Percentiles rank a stretch among this genome's conserved stretches.
phyloP scores from a whole-genome alignment of 441 rosid genomes.

The Bruguiera hainesii region DNA sequence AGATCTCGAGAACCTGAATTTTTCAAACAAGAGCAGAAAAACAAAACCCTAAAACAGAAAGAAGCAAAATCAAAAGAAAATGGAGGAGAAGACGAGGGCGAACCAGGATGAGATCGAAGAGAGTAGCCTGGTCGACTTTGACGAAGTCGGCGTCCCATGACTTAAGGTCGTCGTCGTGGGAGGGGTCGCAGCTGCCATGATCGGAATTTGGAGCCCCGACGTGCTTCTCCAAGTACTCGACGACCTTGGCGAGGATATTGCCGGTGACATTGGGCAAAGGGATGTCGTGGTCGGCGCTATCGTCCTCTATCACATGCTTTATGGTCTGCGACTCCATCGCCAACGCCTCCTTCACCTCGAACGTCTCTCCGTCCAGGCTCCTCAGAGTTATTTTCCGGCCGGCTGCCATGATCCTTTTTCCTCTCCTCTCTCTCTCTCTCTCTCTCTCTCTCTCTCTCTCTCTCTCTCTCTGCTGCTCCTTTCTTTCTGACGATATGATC shows the following conservation, averaged over 20 bases:
- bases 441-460: background rate
- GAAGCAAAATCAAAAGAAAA: no score
- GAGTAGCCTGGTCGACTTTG: constrained; percentile 59
- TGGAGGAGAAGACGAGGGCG: no score
- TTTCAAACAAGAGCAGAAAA: no score
- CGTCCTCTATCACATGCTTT: constrained; percentile 45
- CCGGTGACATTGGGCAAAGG: constrained; percentile 40
- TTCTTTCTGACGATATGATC: background rate
- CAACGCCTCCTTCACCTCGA: constrained; percentile 48
- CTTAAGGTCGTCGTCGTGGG: constrained; percentile 40
- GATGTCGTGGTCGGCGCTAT: constrained; percentile 35
- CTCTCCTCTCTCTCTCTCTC: background rate
- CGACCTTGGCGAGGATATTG: constrained; percentile 37
- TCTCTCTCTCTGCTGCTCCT: background rate
- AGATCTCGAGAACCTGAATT: no score
- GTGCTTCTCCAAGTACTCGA: constrained; percentile 51
- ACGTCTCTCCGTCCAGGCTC: constrained; percentile 39
- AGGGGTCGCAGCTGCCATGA: constrained; percentile 19
- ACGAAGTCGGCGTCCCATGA: constrained; percentile 64
- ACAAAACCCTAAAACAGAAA: no score
- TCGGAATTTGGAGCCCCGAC: constrained; percentile 34
- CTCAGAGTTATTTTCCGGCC: constrained; percentile 38
- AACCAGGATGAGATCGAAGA: no score
- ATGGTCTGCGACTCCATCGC: constrained; percentile 47
- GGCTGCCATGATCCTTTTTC: constrained; percentile 22